These are phyloP conservation scores for Ogataea nonfermentans DNA, from an alignment of 805 yeast genomes.

Conservation along the genomic window DNA sequence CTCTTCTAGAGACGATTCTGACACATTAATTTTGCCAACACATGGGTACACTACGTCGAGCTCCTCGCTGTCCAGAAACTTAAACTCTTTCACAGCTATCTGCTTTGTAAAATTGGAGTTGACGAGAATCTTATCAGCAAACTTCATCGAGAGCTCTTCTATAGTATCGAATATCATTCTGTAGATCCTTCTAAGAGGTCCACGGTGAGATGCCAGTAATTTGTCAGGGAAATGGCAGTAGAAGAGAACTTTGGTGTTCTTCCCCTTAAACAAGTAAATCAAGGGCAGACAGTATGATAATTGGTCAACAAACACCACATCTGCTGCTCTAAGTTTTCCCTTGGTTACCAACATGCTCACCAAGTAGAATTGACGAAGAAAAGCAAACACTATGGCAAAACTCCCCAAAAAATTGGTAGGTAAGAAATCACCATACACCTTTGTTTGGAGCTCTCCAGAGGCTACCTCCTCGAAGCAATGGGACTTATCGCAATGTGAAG, in stretches of 20 bases:
- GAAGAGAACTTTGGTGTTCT: constrained; percentile 58
- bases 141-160: constrained; percentile 77
- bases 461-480: constrained; percentile 93
- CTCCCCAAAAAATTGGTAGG: constrained; percentile 69
- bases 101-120: constrained; percentile 81
- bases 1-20: constrained; percentile 31
- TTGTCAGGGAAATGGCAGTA: constrained; percentile 98
- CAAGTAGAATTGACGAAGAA: constrained; percentile 74
- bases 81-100: constrained; percentile 66
- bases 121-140: constrained; percentile 79
- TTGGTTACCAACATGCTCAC: constrained; percentile 43
- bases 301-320: constrained; percentile 84
- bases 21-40: constrained; percentile 45
- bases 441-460: constrained; percentile 54
- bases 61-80: constrained; percentile 32
- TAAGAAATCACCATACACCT: constrained; percentile 77
- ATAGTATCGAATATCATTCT: constrained; percentile 79
- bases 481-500: constrained; percentile 83
- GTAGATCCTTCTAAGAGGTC: constrained; percentile 59
- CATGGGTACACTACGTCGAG: constrained; percentile 76
- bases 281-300: constrained; percentile 81
- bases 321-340: constrained; percentile 52
- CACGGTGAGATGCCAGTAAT: constrained; percentile 59
- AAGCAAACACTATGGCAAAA: constrained; percentile 80
- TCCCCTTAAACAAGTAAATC: constrained; percentile 44